These are phyloP conservation scores for Eragrostis tef DNA, from an alignment of 202 grass and related monocot genomes.

Conservation along the genomic window DNA sequence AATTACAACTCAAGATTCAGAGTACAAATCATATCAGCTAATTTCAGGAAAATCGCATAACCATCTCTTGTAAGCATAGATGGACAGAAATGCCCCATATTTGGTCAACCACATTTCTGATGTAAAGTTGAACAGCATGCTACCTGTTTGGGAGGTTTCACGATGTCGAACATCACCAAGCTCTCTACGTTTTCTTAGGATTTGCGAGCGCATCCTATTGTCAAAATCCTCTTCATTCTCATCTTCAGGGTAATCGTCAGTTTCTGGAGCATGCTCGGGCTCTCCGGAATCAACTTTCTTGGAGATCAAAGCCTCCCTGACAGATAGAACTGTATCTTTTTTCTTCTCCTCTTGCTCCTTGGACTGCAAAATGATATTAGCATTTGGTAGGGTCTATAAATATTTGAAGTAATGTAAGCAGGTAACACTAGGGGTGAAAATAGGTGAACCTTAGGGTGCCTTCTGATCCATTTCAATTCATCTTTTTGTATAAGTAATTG, in stretches of 20 bases:
- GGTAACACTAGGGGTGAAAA: background rate
- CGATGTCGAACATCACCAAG: slow-evolving; percentile 57
- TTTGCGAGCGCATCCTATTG: slow-evolving; percentile 82
- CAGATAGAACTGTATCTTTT: slow-evolving; percentile 69
- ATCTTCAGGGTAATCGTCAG: slow-evolving; percentile 60
- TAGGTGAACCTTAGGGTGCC: background rate
- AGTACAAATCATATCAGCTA: slow-evolving; percentile 20
- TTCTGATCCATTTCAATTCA: background rate
- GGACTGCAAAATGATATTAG: slow-evolving; percentile 53
- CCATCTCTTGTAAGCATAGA: background rate
- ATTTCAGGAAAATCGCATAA: slow-evolving; percentile 26
- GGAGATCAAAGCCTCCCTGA: slow-evolving; percentile 74
- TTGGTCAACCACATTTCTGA: slow-evolving; percentile 18
- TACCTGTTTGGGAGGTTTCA: slow-evolving; percentile 68
- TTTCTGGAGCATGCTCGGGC: slow-evolving; percentile 45
- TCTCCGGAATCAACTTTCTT: slow-evolving; percentile 68
- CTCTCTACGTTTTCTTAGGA: slow-evolving; percentile 83
- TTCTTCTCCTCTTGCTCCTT: slow-evolving; percentile 75
- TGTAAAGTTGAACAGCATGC: slow-evolving; percentile 28
- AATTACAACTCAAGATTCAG: slow-evolving; percentile 32
- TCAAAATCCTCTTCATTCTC: slow-evolving; percentile 85
- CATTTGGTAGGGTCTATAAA: slow-evolving; percentile 39
- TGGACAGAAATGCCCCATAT: background rate
- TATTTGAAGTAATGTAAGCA: slow-evolving; percentile 19
- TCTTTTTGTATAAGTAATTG: background rate